Conservation (phyloP, 331 rosid genomes). For the Phaseolus coccineus region DNA sequence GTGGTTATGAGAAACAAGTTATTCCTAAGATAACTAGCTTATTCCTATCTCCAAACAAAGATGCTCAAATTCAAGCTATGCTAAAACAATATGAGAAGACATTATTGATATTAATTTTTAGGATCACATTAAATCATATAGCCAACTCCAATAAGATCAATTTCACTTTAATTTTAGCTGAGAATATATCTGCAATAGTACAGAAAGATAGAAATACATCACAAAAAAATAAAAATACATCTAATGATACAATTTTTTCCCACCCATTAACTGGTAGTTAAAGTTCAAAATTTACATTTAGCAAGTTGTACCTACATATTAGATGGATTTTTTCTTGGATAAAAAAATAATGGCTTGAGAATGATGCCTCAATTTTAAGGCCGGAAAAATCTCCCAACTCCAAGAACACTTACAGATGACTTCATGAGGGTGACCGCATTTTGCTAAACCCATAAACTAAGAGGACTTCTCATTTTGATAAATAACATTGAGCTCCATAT, state of each 20-base stretch:
- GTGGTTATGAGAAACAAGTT: too few species aligned
- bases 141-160: background rate
- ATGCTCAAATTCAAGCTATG: too few species aligned
- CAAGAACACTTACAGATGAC: background rate
- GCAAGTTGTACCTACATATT: background rate
- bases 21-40: too few species aligned
- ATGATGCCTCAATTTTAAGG: slow-evolving; percentile 2
- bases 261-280: background rate
- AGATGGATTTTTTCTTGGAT: background rate
- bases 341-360: background rate
- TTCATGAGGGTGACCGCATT: slow-evolving; percentile 27
- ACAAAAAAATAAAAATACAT: background rate
- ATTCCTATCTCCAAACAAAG: too few species aligned
- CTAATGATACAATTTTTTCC: background rate
- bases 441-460: background rate
- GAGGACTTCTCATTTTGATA: slow-evolving; percentile 17
- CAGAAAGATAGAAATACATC: background rate
- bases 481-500: slow-evolving; percentile 23
- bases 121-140: too few species aligned
- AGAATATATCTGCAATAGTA: background rate
- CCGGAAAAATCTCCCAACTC: background rate
- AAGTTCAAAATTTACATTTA: background rate
- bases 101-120: too few species aligned
- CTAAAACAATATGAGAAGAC: too few species aligned
- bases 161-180: background rate